phyloP scores from a whole-genome alignment of 805 yeast species.

The Candida vartiovaarae region DNA sequence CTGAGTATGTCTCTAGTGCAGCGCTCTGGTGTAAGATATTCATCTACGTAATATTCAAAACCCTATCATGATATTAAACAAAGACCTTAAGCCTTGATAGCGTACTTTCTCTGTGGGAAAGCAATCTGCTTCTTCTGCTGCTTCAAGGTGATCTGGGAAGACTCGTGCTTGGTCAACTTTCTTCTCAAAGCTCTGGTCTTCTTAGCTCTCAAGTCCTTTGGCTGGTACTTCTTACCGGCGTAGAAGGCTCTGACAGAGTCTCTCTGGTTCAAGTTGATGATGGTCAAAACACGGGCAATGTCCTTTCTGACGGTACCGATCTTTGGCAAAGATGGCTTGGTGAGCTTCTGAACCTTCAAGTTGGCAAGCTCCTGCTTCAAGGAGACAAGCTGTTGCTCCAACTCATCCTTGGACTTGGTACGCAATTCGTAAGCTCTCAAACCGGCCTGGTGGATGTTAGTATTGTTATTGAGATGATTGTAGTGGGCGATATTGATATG shows the following conservation, averaged over 20 bases:
- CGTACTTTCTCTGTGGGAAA: slow-evolving; percentile 98
- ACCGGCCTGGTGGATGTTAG: slow-evolving; percentile 56
- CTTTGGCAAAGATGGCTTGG: slow-evolving; percentile 90
- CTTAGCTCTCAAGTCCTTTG: slow-evolving; percentile 99
- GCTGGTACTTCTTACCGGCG: slow-evolving; percentile 91
- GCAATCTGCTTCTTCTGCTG: slow-evolving; percentile 88
- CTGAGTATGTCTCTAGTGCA: no score
- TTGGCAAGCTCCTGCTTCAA: slow-evolving; percentile 94
- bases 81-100: slow-evolving; percentile 84
- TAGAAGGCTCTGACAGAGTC: slow-evolving; percentile 90
- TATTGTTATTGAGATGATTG: slow-evolving; percentile 1
- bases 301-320: slow-evolving; percentile 96
- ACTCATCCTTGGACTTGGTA: slow-evolving; percentile 94
- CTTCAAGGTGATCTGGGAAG: slow-evolving; percentile 74
- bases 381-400: slow-evolving; percentile 89
- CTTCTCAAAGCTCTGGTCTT: slow-evolving; percentile 99
- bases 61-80: slow-evolving; percentile 24
- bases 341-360: slow-evolving; percentile 92
- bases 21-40: no score
- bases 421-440: slow-evolving; percentile 94
- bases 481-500: no score
- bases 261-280: slow-evolving; percentile 96
- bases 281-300: slow-evolving; percentile 96
- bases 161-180: slow-evolving; percentile 84
- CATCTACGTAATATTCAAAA: slow-evolving; percentile 4